Percentiles rank a stretch among this genome's conserved stretches.
Evolutionary conservation across 306 rosid genomes (phyloP).

Genomic region (Albizia julibrissin): DNA sequence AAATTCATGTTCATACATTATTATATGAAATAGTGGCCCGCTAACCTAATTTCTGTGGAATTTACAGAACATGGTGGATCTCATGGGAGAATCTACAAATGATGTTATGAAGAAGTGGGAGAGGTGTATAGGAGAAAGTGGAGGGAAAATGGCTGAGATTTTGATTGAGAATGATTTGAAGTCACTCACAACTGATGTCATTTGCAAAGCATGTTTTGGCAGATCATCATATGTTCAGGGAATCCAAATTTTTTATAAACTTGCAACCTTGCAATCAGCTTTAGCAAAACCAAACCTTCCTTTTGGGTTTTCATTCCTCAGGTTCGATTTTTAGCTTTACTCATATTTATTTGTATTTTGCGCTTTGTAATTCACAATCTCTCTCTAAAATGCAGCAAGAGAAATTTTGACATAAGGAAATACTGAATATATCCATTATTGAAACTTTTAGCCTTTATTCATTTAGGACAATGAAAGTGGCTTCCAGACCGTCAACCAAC

Average conservation of each 20-base stretch:
- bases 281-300: slow-evolving; percentile 30
- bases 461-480: too few species aligned
- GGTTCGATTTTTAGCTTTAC: neutral
- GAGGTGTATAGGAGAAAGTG: slow-evolving; percentile 11
- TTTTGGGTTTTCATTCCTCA: slow-evolving; percentile 36
- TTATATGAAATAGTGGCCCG: neutral
- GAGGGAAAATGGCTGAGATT: slow-evolving; percentile 30
- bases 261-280: slow-evolving; percentile 31
- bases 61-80: slow-evolving; percentile 30
- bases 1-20: neutral
- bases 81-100: slow-evolving; percentile 32
- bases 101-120: slow-evolving; percentile 30
- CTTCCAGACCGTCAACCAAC: too few species aligned
- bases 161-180: slow-evolving; percentile 34
- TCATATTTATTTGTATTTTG: neutral
- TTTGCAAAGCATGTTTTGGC: slow-evolving; percentile 46
- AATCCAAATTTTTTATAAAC: slow-evolving; percentile 36
- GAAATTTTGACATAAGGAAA: neutral
- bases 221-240: slow-evolving; percentile 36
- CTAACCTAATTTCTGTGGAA: neutral
- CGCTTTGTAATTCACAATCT: neutral
- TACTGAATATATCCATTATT: too few species aligned
- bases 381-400: neutral
- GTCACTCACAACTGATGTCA: slow-evolving; percentile 30
- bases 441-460: too few species aligned